Percentiles rank a stretch among this genome's conserved stretches.
Conservation (phyloP, 306 rosid species). For the barrel medic (Medicago truncatula) region MtrunA17r5.0-ANR NC_053044.1:43231501-43232000, state of each 20-base stretch:
- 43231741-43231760: slow-evolving; percentile 94
- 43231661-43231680: slow-evolving; percentile 87
- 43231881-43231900: slow-evolving; percentile 90
- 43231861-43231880: slow-evolving; percentile 94
- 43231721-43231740: slow-evolving; percentile 94
- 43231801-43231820: slow-evolving; percentile 91
- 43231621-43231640: slow-evolving; percentile 95
- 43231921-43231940: slow-evolving; percentile 78
- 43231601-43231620: slow-evolving; percentile 98
- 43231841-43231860: slow-evolving; percentile 93
- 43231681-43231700: slow-evolving; percentile 98
- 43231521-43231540: slow-evolving; percentile 95
- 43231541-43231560: slow-evolving; percentile 95
- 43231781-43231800: slow-evolving; percentile 90
- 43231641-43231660: slow-evolving; percentile 90
- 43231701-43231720: slow-evolving; percentile 91
- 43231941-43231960: slow-evolving; percentile 94
- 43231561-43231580: slow-evolving; percentile 93
- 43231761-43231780: slow-evolving; percentile 92
- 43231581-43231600: slow-evolving; percentile 88
- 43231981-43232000: slow-evolving; percentile 98
- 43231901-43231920: slow-evolving; percentile 89
- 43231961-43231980: slow-evolving; percentile 95
- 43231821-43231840: slow-evolving; percentile 90
- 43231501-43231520: slow-evolving; percentile 83